Conservation (phyloP, 2,329 filamentous ascomycete species). For the Tolypocladium inflatum region DNA sequence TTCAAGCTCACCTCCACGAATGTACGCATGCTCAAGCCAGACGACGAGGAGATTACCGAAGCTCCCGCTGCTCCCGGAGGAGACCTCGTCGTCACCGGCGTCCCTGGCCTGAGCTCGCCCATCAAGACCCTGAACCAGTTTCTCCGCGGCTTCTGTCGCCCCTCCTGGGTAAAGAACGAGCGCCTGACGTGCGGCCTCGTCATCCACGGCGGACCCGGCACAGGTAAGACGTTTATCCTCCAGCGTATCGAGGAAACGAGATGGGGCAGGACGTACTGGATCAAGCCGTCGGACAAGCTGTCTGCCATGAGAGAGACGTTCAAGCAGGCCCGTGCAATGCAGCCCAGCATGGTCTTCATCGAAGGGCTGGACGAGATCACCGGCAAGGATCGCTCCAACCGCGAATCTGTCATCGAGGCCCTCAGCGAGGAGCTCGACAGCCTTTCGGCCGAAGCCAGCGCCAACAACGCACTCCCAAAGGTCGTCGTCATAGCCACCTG, state of each 20-base stretch:
- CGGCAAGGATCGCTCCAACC: constrained; percentile 45
- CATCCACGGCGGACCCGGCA: constrained; percentile 73
- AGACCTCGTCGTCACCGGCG: constrained; percentile 37
- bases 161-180: constrained; percentile 18
- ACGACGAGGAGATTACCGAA: constrained; percentile 10
- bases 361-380: constrained; percentile 68
- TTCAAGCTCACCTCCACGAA: constrained; percentile 27
- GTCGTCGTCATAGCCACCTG: constrained; percentile 71
- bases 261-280: constrained; percentile 61
- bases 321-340: constrained; percentile 53
- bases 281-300: constrained; percentile 47
- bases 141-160: constrained; percentile 44
- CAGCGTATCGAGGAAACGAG: constrained; percentile 54
- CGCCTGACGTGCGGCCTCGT: constrained; percentile 50
- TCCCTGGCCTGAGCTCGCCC: constrained; percentile 61
- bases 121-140: constrained; percentile 57
- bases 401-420: constrained; percentile 37
- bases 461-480: constrained; percentile 31
- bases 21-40: constrained; percentile 26
- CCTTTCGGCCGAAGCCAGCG: constrained; percentile 31
- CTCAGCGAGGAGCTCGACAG: constrained; percentile 47
- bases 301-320: constrained; percentile 58
- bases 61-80: constrained; percentile 10
- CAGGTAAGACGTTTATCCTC: constrained; percentile 73
- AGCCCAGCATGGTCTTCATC: constrained; percentile 71